Evolutionary conservation across 257 asterid species (phyloP).

Genomic region (Osmanthus fragrans): DNA sequence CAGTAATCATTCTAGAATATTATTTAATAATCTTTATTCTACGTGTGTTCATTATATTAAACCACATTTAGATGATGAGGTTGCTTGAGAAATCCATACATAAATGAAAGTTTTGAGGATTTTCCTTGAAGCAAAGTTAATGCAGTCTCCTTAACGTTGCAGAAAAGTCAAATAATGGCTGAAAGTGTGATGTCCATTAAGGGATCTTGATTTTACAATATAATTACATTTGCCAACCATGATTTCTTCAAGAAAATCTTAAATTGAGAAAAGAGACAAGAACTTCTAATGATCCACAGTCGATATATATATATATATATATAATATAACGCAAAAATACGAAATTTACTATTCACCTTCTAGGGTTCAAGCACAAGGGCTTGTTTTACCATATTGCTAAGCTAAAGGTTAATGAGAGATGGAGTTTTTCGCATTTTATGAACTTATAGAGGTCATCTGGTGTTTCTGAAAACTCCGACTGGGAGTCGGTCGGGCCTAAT

Average conservation of each 20-base stretch:
- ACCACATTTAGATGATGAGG: not conserved
- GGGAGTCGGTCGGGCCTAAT: not conserved
- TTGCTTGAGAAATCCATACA: not conserved
- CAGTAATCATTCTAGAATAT: constrained; percentile 5
- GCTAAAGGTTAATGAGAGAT: too few relatives aligned
- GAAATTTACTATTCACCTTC: too few relatives aligned
- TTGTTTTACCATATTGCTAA: not conserved
- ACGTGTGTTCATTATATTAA: constrained; percentile 2
- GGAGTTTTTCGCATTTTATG: not conserved
- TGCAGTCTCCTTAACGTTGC: not conserved
- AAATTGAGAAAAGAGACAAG: not conserved
- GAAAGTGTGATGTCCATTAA: constrained; percentile 6
- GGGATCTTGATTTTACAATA: not conserved
- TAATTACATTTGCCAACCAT: not conserved
- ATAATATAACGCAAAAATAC: too few relatives aligned
- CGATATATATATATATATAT: not conserved
- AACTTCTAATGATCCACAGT: not conserved
- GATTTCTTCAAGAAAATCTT: constrained; percentile 16
- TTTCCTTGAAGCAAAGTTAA: constrained; percentile 42
- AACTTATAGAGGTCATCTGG: not conserved
- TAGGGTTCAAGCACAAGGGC: not conserved
- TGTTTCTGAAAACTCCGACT: not conserved
- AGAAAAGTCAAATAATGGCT: not conserved
- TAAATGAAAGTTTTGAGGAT: not conserved
- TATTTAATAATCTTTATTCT: constrained; percentile 12